These are phyloP conservation scores for Parafenestella ontariensis DNA, from an alignment of 2,329 filamentous ascomycete genomes.

Conservation along the genomic window DNA sequence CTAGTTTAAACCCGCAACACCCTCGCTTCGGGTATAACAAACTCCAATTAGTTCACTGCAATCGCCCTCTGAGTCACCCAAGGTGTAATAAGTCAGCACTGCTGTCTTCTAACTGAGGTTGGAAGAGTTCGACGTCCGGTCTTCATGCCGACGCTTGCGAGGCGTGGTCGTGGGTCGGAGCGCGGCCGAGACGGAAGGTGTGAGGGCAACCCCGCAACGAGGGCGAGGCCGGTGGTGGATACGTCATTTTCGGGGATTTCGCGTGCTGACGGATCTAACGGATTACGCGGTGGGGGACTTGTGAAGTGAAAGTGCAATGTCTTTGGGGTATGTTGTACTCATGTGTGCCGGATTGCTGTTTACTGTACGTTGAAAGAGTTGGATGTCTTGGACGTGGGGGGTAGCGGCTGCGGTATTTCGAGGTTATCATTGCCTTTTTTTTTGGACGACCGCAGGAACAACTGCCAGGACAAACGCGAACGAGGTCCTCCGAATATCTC, in stretches of 20 bases:
- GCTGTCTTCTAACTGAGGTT: not conserved
- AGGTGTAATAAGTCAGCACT: slow-evolving; percentile 2
- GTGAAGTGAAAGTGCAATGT: too few relatives aligned
- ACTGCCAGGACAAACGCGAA: too few relatives aligned
- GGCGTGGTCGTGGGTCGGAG: not conserved
- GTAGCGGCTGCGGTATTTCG: too few relatives aligned
- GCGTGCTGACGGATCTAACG: too few relatives aligned
- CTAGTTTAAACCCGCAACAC: slow-evolving; percentile 21
- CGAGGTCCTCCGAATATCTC: too few relatives aligned
- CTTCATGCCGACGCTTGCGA: not conserved
- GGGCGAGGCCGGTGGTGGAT: not conserved
- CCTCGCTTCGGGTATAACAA: slow-evolving; percentile 18
- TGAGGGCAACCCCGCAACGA: slow-evolving; percentile 1
- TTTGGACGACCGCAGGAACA: too few relatives aligned
- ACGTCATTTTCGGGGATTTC: not conserved
- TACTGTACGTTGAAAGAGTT: too few relatives aligned
- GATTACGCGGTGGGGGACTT: too few relatives aligned
- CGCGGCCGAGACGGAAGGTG: slow-evolving; percentile 9
- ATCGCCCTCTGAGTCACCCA: slow-evolving; percentile 10
- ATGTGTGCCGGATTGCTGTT: too few relatives aligned
- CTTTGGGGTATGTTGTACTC: too few relatives aligned
- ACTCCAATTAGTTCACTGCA: not conserved
- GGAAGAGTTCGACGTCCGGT: not conserved
- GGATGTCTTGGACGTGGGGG: too few relatives aligned
- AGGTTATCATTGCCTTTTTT: too few relatives aligned